A percentile compares a stretch with the other conserved stretches of the same genome.
phyloP scores from a whole-genome alignment of 2,329 filamentous ascomycete species.

The Penicillium griseofulvum region DNA sequence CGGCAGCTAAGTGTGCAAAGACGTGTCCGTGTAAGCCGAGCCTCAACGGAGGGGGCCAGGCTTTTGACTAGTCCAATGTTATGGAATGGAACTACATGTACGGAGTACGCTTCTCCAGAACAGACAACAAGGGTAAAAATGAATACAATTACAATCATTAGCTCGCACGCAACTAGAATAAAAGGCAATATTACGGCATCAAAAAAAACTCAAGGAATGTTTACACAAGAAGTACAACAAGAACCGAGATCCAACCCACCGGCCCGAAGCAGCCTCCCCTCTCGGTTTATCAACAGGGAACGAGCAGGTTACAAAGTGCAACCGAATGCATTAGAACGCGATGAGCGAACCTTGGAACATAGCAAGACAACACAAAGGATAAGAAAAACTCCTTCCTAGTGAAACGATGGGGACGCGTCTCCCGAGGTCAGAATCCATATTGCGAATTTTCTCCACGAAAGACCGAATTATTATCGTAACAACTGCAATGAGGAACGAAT shows the following conservation, averaged over 20 bases:
- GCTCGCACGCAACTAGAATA: not conserved
- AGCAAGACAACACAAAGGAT: conserved; percentile 16
- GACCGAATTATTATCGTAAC: conserved; percentile 45
- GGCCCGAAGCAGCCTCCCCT: conserved; percentile 1
- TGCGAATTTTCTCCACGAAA: conserved; percentile 32
- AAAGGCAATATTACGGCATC: conserved; percentile 10
- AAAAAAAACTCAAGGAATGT: conserved; percentile 24
- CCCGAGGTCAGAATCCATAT: conserved; percentile 24
- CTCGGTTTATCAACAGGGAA: conserved; percentile 6
- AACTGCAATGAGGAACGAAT: conserved; percentile 33
- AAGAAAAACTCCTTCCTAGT: conserved; percentile 24
- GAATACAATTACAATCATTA: conserved; percentile 9
- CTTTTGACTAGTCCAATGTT: not conserved
- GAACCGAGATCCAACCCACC: not conserved
- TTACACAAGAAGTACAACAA: conserved; percentile 21
- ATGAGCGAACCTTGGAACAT: conserved; percentile 15
- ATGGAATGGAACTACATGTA: not conserved
- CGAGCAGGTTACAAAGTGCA: conserved; percentile 14
- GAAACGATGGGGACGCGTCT: conserved; percentile 13
- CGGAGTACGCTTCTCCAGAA: not conserved
- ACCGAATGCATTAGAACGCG: conserved; percentile 24
- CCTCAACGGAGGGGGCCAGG: not conserved
- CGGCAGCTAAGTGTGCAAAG: not conserved
- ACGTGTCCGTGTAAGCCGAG: not conserved
- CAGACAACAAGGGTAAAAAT: not conserved